Percentiles rank a stretch among this genome's conserved stretches.
These are phyloP conservation scores for Fusarium keratoplasticum DNA, from an alignment of 2,329 filamentous ascomycete species.

Conservation along the genomic window DNA sequence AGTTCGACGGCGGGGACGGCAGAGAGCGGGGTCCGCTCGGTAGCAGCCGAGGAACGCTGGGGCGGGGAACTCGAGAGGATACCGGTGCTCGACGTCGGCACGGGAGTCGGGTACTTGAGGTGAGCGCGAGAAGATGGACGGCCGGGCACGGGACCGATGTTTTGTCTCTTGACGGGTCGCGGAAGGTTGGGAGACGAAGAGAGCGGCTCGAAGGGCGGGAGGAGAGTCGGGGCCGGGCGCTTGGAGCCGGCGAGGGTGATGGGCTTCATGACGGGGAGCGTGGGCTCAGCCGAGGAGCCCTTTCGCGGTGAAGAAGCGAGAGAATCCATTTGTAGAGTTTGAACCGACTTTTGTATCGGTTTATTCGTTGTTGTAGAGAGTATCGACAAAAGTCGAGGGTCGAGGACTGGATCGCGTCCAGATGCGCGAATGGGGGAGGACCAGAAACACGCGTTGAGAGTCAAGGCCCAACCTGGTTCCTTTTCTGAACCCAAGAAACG, in stretches of 20 bases:
- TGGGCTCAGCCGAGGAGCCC: constrained; percentile 47
- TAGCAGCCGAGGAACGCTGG: constrained; percentile 66
- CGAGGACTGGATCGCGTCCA: constrained; percentile 31
- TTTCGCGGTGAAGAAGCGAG: constrained; percentile 48
- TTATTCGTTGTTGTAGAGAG: neutral
- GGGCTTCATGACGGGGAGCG: constrained; percentile 46
- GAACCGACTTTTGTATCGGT: neutral
- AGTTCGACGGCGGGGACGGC: constrained; percentile 86
- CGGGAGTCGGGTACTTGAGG: constrained; percentile 88
- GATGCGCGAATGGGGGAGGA: constrained; percentile 5
- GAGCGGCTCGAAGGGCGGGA: constrained; percentile 83
- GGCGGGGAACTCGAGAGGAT: constrained; percentile 90
- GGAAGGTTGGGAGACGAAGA: constrained; percentile 82
- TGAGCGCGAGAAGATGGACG: constrained; percentile 54
- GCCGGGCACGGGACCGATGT: constrained; percentile 48
- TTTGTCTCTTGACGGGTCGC: constrained; percentile 76
- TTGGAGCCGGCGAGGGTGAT: constrained; percentile 62
- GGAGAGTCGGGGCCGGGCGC: constrained; percentile 73
- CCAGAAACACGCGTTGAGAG: constrained; percentile 19
- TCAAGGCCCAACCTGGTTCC: neutral
- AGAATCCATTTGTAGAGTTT: constrained; percentile 51
- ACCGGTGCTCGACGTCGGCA: constrained; percentile 93
- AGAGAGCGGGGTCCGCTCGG: constrained; percentile 85
- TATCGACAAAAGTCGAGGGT: constrained; percentile 6
- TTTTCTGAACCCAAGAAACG: neutral